Conservation (phyloP, 768 basidiomycete genomes). For the Glaciozyma antarctica region DNA sequence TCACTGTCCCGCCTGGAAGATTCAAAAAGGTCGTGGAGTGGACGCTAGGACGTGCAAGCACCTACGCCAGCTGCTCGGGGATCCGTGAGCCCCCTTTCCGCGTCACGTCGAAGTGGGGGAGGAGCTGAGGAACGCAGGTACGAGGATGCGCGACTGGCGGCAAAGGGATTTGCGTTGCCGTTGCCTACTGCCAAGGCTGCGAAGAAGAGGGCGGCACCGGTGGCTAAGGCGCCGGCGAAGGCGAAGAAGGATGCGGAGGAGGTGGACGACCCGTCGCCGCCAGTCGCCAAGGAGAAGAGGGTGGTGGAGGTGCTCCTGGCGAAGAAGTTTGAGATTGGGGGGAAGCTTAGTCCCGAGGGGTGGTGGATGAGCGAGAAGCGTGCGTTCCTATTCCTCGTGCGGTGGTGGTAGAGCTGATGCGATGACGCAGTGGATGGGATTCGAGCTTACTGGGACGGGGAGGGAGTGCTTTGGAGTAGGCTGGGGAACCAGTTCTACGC, state of each 20-base stretch:
- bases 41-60: slow-evolving; percentile 28
- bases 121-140: neutral
- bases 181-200: neutral
- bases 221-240: neutral
- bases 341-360: slow-evolving; percentile 20
- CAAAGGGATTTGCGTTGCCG: neutral
- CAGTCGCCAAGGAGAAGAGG: neutral
- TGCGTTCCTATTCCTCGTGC: neutral
- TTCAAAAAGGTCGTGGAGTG: neutral
- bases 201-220: slow-evolving; percentile 13
- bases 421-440: slow-evolving; percentile 21
- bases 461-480: slow-evolving; percentile 18
- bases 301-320: slow-evolving; percentile 11
- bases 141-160: slow-evolving; percentile 5
- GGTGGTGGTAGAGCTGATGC: neutral
- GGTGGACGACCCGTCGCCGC: neutral
- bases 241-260: neutral
- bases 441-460: slow-evolving; percentile 31
- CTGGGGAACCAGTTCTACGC: slow-evolving; percentile 23
- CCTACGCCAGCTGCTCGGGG: slow-evolving; percentile 18
- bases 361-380: slow-evolving; percentile 32
- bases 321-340: slow-evolving; percentile 23
- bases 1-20: slow-evolving; percentile 12
- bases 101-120: neutral
- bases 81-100: slow-evolving; percentile 12